Evolutionary conservation across 192 early-diverging fungal genomes (phyloP).

Genomic region (Umbelopsis ramanniana): DNA sequence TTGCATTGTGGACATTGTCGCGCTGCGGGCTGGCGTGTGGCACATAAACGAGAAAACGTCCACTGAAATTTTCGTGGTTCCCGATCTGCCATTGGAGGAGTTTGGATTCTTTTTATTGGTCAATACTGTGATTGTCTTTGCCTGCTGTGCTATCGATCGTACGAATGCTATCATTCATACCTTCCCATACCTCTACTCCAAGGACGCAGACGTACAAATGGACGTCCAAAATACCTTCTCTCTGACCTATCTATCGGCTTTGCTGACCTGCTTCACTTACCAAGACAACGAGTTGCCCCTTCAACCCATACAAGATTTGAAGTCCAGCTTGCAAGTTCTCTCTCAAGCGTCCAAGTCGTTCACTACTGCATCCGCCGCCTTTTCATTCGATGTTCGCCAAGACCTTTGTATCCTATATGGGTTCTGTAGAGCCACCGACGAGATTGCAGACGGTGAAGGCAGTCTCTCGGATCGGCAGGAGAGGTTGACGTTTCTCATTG

Average conservation of each 20-base stretch:
- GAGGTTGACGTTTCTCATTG: slow-evolving; percentile 20
- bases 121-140: slow-evolving; percentile 43
- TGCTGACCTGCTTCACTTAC: slow-evolving; percentile 26
- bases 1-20: slow-evolving; percentile 51
- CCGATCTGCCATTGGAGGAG: slow-evolving; percentile 57
- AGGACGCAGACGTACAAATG: not conserved
- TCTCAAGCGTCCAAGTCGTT: slow-evolving; percentile 35
- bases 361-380: slow-evolving; percentile 39
- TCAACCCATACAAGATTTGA: slow-evolving; percentile 26
- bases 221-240: not conserved
- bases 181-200: slow-evolving; percentile 19
- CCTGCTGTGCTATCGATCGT: slow-evolving; percentile 38
- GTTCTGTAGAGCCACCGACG: slow-evolving; percentile 44
- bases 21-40: slow-evolving; percentile 52
- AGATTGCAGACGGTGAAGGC: slow-evolving; percentile 39
- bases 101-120: slow-evolving; percentile 53
- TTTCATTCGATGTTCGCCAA: slow-evolving; percentile 35
- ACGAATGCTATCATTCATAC: slow-evolving; percentile 31
- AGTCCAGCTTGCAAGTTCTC: slow-evolving; percentile 28
- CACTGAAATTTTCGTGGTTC: slow-evolving; percentile 42
- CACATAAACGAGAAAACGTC: slow-evolving; percentile 44
- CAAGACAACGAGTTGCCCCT: slow-evolving; percentile 24
- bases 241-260: not conserved
- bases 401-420: slow-evolving; percentile 42
- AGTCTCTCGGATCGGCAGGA: slow-evolving; percentile 22